phyloP scores from a whole-genome alignment of 768 basidiomycete genomes.

The Boletus barrowsii region DNA sequence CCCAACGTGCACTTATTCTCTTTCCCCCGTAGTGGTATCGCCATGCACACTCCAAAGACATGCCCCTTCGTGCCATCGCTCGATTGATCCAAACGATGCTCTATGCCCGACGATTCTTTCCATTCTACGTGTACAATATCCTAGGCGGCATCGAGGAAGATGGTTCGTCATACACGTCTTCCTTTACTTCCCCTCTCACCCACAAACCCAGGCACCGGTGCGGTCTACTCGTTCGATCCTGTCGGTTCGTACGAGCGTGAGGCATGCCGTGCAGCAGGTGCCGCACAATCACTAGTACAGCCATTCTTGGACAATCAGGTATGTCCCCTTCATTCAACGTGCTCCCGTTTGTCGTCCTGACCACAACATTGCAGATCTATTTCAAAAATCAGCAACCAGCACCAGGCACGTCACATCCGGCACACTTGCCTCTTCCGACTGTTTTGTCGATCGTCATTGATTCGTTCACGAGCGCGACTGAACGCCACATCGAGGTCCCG shows the following conservation, averaged over 20 bases:
- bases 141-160: slow-evolving; percentile 96
- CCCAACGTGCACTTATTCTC: not conserved
- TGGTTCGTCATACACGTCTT: slow-evolving; percentile 50
- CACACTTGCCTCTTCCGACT: slow-evolving; percentile 73
- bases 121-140: slow-evolving; percentile 97
- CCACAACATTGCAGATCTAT: slow-evolving; percentile 66
- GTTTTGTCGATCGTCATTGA: slow-evolving; percentile 90
- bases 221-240: slow-evolving; percentile 99
- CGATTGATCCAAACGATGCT: slow-evolving; percentile 98
- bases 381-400: slow-evolving; percentile 91
- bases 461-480: slow-evolving; percentile 95
- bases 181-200: slow-evolving; percentile 2
- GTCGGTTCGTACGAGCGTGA: slow-evolving; percentile 98
- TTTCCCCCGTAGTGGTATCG: slow-evolving; percentile 77
- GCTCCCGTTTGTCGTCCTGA: too few relatives aligned
- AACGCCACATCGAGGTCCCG: slow-evolving; percentile 93
- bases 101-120: slow-evolving; percentile 95
- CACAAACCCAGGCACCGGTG: slow-evolving; percentile 69
- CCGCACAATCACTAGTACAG: slow-evolving; percentile 91
- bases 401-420: slow-evolving; percentile 69
- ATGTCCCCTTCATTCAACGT: slow-evolving; percentile 31
- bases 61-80: slow-evolving; percentile 97
- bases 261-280: slow-evolving; percentile 93
- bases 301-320: slow-evolving; percentile 99
- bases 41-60: slow-evolving; percentile 95